phyloP scores from a whole-genome alignment of 441 rosid genomes.

The Gossypium laxum region DNA sequence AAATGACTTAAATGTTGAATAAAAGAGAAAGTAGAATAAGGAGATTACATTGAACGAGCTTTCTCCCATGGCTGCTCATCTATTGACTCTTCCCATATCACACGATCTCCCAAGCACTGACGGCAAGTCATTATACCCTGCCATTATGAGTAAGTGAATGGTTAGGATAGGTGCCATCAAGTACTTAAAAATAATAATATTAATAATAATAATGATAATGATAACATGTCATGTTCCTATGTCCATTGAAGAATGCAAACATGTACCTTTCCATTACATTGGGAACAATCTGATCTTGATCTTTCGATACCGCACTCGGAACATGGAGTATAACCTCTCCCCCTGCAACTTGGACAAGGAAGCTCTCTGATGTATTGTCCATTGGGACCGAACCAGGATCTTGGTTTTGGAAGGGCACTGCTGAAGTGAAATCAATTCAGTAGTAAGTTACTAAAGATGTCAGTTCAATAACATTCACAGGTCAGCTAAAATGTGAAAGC shows the following conservation, averaged over 20 bases:
- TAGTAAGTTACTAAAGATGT: not conserved
- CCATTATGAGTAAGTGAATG: slow-evolving; percentile 5
- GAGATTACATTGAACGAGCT: slow-evolving; percentile 64
- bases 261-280: slow-evolving; percentile 75
- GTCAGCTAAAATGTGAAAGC: not conserved
- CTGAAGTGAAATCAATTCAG: slow-evolving; percentile 27
- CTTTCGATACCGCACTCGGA: slow-evolving; percentile 75
- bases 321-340: slow-evolving; percentile 85
- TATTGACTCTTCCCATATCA: slow-evolving; percentile 87
- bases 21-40: not conserved
- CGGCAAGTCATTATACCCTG: slow-evolving; percentile 81
- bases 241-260: not conserved
- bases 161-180: not conserved
- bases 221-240: not conserved
- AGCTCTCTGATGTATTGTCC: slow-evolving; percentile 87
- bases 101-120: slow-evolving; percentile 78
- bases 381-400: slow-evolving; percentile 90
- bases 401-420: slow-evolving; percentile 39
- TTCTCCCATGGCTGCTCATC: slow-evolving; percentile 94
- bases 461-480: not conserved
- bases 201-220: not conserved
- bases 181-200: not conserved
- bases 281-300: slow-evolving; percentile 50
- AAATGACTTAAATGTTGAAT: not conserved
- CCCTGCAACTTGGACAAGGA: slow-evolving; percentile 87